Percentiles rank a stretch among this genome's conserved stretches.
Evolutionary conservation across 2,329 filamentous ascomycete species (phyloP).

Genomic region (Monilinia fructigena): DNA sequence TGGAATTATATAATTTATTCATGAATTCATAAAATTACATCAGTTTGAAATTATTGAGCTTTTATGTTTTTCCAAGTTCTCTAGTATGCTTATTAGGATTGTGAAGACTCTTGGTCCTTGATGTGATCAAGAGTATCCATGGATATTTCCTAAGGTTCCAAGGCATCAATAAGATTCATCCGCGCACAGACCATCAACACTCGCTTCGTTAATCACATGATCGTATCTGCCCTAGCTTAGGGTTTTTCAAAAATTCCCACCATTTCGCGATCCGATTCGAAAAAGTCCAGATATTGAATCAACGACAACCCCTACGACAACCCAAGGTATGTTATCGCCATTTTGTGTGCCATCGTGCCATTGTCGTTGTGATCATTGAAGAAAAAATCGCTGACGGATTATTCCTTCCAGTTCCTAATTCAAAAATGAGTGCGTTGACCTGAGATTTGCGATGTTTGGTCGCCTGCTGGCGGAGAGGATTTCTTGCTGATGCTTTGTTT

Average conservation of each 20-base stretch:
- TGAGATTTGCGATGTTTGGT: slow-evolving; percentile 12
- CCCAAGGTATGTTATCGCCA: slow-evolving; percentile 20
- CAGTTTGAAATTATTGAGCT: no score
- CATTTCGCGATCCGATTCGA: slow-evolving; percentile 12
- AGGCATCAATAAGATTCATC: slow-evolving; percentile 3
- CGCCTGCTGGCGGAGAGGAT: slow-evolving; percentile 19
- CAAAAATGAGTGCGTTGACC: slow-evolving; percentile 40
- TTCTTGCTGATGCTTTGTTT: slow-evolving; percentile 11
- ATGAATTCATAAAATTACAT: no score
- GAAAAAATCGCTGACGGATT: slow-evolving; percentile 13
- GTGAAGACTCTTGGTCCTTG: no score
- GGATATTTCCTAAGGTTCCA: not conserved
- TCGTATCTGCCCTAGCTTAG: slow-evolving; percentile 18
- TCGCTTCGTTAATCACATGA: slow-evolving; percentile 21
- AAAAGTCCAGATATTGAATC: slow-evolving; percentile 20
- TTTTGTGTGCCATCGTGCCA: slow-evolving; percentile 4
- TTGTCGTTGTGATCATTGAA: no score
- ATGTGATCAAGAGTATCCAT: no score
- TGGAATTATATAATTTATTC: no score
- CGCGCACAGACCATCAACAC: not conserved
- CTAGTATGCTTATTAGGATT: no score
- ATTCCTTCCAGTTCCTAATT: slow-evolving; percentile 32
- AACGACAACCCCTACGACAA: slow-evolving; percentile 23
- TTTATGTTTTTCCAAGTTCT: no score
- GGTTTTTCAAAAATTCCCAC: slow-evolving; percentile 19